Base-by-base conservation (phyloP, 192 early-diverging fungal genomes). In the Backusella parvicylindrica region DNA sequence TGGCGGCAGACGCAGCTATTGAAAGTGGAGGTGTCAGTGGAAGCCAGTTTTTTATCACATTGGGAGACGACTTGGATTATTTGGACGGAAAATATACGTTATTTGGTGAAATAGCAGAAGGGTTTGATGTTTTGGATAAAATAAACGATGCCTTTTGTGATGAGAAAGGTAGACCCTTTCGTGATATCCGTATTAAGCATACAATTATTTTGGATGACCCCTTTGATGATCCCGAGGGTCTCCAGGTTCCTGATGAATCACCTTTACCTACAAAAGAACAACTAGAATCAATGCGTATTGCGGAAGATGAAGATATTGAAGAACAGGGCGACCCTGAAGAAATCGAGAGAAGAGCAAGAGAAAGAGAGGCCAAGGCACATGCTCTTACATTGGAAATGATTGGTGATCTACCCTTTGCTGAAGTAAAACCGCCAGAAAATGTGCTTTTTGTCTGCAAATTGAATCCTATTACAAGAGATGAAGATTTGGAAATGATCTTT, bases 301-400 rank as follows among this genome's bases (percentile, higher is more conserved):
- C 88, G 6, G 94, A 96, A 33, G 95, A 95, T 36, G 93, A 95
- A 71, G 91, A 90, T 26, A 78, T 86, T 15, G 85, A 88, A 21
- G 84, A 81, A 37, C 79, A 78, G 2, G 85, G 87, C 4, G 87
- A 84, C 38, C 81, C 86, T 0, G 94, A 94, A 64, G 88, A 91
- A 64, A 74, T 87, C 63, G 95, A 96, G 69, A 79, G 84, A 65
- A 64, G 84, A 64, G 80, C 84, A n/a, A 81, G 94, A n/a, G 86
- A 86, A 64, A 84, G 81, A 31, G 91, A 98, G 81, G 95, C 95
- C 2, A 85, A 87, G 23, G 94, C 97, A 1, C 89, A 93, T 6
- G 95, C 96, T 7, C 80, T 99, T n/a, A 97, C 96, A 1, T 84
- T 99, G 37, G 97, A 99, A 81, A 97, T 99, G 95, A 90, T 99